These are phyloP conservation scores for Limnomonas spitsbergensis DNA, from an alignment of 139 green algal species.

Conservation along the genomic window DNA sequence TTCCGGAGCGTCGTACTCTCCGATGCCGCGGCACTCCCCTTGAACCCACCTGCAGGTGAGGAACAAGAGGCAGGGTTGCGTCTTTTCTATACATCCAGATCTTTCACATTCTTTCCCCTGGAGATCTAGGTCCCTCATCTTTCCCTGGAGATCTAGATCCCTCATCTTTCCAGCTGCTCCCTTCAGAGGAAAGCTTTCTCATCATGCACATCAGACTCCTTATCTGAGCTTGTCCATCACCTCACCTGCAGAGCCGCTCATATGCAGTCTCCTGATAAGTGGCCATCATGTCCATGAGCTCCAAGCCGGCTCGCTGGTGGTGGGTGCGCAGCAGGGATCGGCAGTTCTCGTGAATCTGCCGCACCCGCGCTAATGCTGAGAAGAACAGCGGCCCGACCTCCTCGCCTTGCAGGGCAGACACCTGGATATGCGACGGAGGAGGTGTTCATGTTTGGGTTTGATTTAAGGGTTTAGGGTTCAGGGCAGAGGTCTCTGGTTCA, in stretches of 20 bases:
- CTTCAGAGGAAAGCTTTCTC: too few species aligned
- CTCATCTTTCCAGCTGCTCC: too few species aligned
- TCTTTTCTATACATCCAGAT: background rate
- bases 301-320: slow-evolving; percentile 93
- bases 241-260: slow-evolving; percentile 86
- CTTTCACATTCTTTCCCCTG: background rate
- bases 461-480: too few species aligned
- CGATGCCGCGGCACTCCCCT: slow-evolving; percentile 79
- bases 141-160: too few species aligned
- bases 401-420: slow-evolving; percentile 52
- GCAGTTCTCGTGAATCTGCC: slow-evolving; percentile 86
- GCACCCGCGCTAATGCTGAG: slow-evolving; percentile 76
- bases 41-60: slow-evolving; percentile 85
- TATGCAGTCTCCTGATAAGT: slow-evolving; percentile 90
- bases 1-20: slow-evolving; percentile 84
- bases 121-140: too few species aligned
- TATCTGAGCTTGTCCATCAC: too few species aligned
- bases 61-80: background rate
- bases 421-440: slow-evolving; percentile 20
- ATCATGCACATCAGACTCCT: too few species aligned
- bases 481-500: too few species aligned
- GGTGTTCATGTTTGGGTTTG: too few species aligned
- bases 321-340: slow-evolving; percentile 30
- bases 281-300: slow-evolving; percentile 97
- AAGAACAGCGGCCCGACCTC: slow-evolving; percentile 84